phyloP scores from a whole-genome alignment of 2,329 filamentous ascomycete genomes.

The Phaeomoniella chlamydospora region DNA sequence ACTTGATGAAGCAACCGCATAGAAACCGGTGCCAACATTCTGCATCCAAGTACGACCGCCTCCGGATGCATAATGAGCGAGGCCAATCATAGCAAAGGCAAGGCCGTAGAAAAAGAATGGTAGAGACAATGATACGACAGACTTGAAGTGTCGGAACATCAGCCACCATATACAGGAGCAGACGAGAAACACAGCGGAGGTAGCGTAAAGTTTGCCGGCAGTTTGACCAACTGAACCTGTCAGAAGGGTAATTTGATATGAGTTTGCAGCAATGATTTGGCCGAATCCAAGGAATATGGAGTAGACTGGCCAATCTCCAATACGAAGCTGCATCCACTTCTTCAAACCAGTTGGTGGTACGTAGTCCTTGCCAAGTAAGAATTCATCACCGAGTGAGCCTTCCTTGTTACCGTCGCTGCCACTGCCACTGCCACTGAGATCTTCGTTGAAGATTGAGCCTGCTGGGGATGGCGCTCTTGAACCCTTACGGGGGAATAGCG shows the following conservation, averaged over 20 bases:
- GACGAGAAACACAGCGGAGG: constrained; percentile 43
- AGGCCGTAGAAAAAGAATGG: constrained; percentile 50
- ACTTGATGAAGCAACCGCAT: constrained; percentile 47
- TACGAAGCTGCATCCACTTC: constrained; percentile 39
- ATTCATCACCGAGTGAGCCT: constrained; percentile 30
- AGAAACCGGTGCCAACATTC: constrained; percentile 46
- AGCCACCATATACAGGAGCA: constrained; percentile 50
- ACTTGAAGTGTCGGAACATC: constrained; percentile 42
- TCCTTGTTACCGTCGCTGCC: constrained; percentile 19
- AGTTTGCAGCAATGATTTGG: constrained; percentile 51
- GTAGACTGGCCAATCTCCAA: constrained; percentile 52
- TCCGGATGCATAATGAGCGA: constrained; percentile 35
- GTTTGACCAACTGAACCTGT: constrained; percentile 47
- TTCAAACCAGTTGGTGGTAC: constrained; percentile 39
- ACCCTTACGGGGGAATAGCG: constrained; percentile 17
- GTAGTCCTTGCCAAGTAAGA: constrained; percentile 41
- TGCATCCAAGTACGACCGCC: constrained; percentile 36
- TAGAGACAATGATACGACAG: constrained; percentile 41
- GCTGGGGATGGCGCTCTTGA: constrained; percentile 19
- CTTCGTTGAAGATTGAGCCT: constrained; percentile 25
- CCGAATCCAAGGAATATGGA: constrained; percentile 46
- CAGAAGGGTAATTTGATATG: constrained; percentile 54
- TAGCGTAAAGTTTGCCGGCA: constrained; percentile 43
- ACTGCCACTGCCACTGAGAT: constrained; percentile 14
- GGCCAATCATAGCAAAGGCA: constrained; percentile 48